A percentile compares a stretch with the other conserved stretches of the same genome.
These are phyloP conservation scores for Boletus rubroflammeus DNA, from an alignment of 768 basidiomycete genomes.

Conservation along the genomic window DNA sequence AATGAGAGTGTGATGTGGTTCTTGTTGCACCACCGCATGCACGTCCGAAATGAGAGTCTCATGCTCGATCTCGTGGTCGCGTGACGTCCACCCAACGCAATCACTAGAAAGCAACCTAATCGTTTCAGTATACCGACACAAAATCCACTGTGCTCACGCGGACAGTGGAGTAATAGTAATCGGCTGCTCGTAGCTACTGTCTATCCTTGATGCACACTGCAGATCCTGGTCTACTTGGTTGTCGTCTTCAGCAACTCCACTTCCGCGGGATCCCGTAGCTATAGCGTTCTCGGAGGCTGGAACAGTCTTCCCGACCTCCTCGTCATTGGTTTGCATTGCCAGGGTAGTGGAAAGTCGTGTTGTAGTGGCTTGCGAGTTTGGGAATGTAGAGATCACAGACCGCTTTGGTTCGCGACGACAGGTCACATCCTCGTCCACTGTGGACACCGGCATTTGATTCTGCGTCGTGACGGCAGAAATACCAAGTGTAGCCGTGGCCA, in stretches of 20 bases:
- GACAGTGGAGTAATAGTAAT: background rate
- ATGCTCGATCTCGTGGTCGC: background rate
- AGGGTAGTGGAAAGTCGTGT: too few relatives aligned
- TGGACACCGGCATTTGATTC: background rate
- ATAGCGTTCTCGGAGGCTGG: too few relatives aligned
- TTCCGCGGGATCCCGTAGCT: too few relatives aligned
- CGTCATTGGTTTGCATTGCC: background rate
- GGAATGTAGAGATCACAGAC: background rate
- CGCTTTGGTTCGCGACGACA: too few relatives aligned
- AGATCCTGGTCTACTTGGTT: too few relatives aligned
- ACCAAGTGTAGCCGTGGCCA: too few relatives aligned
- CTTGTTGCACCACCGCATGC: background rate
- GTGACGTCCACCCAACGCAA: background rate
- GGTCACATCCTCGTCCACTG: background rate
- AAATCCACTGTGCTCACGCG: conserved; percentile 1
- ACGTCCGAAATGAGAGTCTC: background rate
- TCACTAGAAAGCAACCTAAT: background rate
- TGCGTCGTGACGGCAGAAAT: background rate
- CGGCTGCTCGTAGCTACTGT: background rate
- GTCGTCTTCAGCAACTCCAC: too few relatives aligned
- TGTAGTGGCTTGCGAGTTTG: background rate
- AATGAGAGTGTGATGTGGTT: background rate
- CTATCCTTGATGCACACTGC: too few relatives aligned
- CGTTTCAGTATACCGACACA: background rate
- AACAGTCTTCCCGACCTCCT: too few relatives aligned